Evolutionary conservation across 306 rosid genomes (phyloP).

Genomic region (Glycine soja): DNA sequence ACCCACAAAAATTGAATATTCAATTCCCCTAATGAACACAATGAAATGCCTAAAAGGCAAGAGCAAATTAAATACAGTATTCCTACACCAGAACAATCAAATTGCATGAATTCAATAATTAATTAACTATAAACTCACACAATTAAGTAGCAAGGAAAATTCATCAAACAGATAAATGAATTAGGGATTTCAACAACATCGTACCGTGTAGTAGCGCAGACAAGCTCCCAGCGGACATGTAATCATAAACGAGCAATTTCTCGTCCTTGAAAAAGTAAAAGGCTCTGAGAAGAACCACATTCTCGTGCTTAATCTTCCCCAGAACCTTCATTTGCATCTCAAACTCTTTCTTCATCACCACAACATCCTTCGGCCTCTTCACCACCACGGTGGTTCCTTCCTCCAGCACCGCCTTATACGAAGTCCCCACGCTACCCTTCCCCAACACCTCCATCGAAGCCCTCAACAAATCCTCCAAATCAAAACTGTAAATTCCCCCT

Average conservation of each 20-base stretch:
- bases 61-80: not conserved
- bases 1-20: not conserved
- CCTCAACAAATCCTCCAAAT: conserved; percentile 89
- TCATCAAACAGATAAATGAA: not conserved
- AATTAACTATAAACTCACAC: not conserved
- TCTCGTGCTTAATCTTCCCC: conserved; percentile 82
- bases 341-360: conserved; percentile 77
- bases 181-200: not conserved
- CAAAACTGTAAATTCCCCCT: conserved; percentile 87
- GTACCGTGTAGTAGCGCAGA: conserved; percentile 98
- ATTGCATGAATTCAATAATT: not conserved
- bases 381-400: conserved; percentile 97
- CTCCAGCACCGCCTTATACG: conserved; percentile 94
- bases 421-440: conserved; percentile 96
- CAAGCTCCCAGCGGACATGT: conserved; percentile 85
- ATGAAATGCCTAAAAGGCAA: conserved; percentile 17
- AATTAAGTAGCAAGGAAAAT: not conserved
- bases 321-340: conserved; percentile 77
- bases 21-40: conserved; percentile 24
- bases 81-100: not conserved
- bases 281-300: conserved; percentile 91
- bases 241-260: conserved; percentile 91
- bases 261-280: conserved; percentile 93
- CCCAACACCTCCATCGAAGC: conserved; percentile 98
- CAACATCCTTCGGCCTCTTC: conserved; percentile 88